Evolutionary conservation across 1,284 basidiomycete species (phyloP).

Genomic region (Mycosarcoma mackinlayi): DNA sequence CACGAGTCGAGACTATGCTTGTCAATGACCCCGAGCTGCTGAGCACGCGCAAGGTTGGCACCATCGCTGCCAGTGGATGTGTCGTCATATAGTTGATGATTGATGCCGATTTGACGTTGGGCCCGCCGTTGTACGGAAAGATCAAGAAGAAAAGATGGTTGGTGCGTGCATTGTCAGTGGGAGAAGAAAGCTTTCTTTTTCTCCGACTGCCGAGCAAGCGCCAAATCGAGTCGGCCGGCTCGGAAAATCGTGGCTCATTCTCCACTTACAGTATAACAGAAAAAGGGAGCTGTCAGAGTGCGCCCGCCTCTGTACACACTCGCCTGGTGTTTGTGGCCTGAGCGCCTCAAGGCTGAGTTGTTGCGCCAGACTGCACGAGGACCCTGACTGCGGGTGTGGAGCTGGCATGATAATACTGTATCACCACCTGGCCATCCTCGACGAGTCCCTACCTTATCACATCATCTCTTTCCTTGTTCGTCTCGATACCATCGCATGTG

Average conservation of each 20-base stretch:
- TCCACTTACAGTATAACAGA: background rate
- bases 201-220: constrained; percentile 23
- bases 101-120: background rate
- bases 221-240: constrained; percentile 24
- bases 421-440: too few species aligned
- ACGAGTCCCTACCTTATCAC: too few species aligned
- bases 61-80: constrained; percentile 7
- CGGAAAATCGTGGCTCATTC: background rate
- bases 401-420: too few species aligned
- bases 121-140: too few species aligned
- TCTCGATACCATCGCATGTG: too few species aligned
- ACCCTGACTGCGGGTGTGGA: constrained; percentile 25
- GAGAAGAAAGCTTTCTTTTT: background rate
- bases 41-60: constrained; percentile 16
- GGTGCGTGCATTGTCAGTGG: constrained; percentile 1
- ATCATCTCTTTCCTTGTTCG: too few species aligned
- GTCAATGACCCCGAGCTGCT: constrained; percentile 1
- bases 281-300: background rate
- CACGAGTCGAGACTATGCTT: constrained; percentile 8
- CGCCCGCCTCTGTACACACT: too few species aligned
- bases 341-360: constrained; percentile 5
- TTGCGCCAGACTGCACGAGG: constrained; percentile 10
- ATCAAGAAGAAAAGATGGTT: background rate
- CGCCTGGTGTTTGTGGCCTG: constrained; percentile 3
- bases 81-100: constrained; percentile 2